Evolutionary conservation across 192 early-diverging fungal genomes (phyloP).

Genomic region (Allomyces macrogynus): DNA sequence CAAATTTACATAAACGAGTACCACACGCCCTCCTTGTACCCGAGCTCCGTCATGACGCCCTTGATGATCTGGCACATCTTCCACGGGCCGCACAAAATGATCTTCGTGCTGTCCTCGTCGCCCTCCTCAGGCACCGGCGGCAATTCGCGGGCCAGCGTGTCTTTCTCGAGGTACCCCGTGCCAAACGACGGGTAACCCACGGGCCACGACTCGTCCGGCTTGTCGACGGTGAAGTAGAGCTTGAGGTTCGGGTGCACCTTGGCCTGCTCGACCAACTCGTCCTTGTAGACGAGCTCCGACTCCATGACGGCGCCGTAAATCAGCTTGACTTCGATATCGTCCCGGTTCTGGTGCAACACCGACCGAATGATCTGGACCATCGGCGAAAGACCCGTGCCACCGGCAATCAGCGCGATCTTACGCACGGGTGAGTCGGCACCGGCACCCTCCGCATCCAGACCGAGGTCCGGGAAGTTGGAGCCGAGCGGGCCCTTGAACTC

Average conservation of each 20-base stretch:
- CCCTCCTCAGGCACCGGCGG: background rate
- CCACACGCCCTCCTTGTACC: background rate
- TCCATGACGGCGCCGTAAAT: background rate
- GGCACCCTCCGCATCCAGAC: background rate
- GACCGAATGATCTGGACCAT: background rate
- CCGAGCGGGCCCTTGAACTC: background rate
- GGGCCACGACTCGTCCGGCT: background rate
- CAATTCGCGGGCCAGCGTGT: background rate
- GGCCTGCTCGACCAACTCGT: background rate
- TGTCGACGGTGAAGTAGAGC: background rate
- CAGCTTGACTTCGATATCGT: background rate
- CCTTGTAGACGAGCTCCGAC: background rate
- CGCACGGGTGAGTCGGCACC: background rate
- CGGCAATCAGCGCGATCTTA: background rate
- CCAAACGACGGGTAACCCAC: background rate
- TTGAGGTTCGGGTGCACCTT: background rate
- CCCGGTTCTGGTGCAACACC: background rate
- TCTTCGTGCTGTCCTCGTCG: background rate
- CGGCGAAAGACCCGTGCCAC: background rate
- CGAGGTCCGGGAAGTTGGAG: background rate
- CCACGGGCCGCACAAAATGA: background rate
- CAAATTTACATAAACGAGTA: background rate
- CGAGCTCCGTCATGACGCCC: background rate
- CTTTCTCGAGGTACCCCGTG: background rate
- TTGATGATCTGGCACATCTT: background rate